Base-by-base conservation (phyloP, 768 basidiomycete species). In the Scleroderma citrinum region DNA sequence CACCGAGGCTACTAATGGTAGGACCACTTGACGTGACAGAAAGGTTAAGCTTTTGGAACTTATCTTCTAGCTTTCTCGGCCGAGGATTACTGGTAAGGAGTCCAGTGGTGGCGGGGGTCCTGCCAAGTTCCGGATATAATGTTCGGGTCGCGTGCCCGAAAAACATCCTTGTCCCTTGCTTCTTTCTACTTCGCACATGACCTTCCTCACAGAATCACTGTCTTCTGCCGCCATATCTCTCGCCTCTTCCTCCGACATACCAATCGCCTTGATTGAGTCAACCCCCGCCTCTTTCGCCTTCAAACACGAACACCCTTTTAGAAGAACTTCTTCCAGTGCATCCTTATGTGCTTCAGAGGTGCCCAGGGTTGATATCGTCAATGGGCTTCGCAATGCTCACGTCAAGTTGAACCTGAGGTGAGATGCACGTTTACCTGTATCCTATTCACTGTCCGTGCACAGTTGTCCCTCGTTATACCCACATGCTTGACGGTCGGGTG, bases 321-420 rank as follows among this genome's bases (percentile, higher is more conserved):
- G n/a, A n/a, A 64, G 59, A 40, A 59, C 65, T 21, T 56, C 66
- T 24, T 66, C 69, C 44, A 62, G 64, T 35, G 50, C 68, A 11
- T 64, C 62, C 42, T 64, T 71, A 49, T 65, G 60, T 34, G 59
- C 69, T n/a, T 56, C 67, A 30, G 67, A 71, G 26, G 64, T 71
- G 14, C 58, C 61, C 21, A 72, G 77, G 52, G 71, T 73, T 29
- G 73, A 78, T 17, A 69, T 69, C 17, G 76, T 77, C 52, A 80
- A 86, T 47, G 83, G 82, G 11, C 58, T 91, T 52, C 74, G 71
- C 26, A 83, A 89, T 65, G 74, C 74, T 29, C 67, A 71, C 37
- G 59, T 74, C 12, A 74, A 65, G 55, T 65, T 92, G 47, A 77
- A 87, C 55, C 77, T 87, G 40, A 85, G 81, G 89, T 89, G 70